Percentiles rank a stretch among this genome's conserved stretches.
Conservation (phyloP, 331 rosid genomes). For the Malus hybrid region DNA sequence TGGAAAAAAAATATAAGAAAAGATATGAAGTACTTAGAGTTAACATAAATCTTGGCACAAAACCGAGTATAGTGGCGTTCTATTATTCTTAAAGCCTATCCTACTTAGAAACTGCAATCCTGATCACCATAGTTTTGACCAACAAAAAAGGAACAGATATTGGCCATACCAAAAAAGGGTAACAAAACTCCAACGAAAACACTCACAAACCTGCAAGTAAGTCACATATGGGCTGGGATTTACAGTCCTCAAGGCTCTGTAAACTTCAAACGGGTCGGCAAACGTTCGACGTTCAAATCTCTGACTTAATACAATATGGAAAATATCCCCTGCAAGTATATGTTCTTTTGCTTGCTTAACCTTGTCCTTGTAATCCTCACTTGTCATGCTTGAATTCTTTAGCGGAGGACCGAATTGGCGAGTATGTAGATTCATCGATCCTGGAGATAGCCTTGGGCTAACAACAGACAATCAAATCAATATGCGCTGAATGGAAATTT, state of each 20-base stretch:
- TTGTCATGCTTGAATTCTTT: constrained; percentile 62
- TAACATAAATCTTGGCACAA: fast-evolving
- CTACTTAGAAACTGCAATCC: background rate
- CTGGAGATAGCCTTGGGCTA: constrained; percentile 74
- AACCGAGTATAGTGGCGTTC: fast-evolving
- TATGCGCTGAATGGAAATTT: background rate
- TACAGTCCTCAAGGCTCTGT: constrained; percentile 78
- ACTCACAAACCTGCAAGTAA: constrained; percentile 55
- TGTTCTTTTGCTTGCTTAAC: constrained; percentile 58
- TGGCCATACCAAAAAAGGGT: background rate
- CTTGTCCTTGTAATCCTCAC: constrained; percentile 56
- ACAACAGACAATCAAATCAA: constrained; percentile 24
- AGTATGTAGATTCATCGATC: constrained; percentile 48
- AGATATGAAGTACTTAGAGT: too few relatives aligned
- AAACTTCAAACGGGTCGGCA: constrained; percentile 83
- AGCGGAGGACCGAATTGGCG: constrained; percentile 50
- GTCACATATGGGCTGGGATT: constrained; percentile 89
- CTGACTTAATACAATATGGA: constrained; percentile 79
- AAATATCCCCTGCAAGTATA: constrained; percentile 25
- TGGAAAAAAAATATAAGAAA: fast-evolving
- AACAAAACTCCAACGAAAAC: background rate
- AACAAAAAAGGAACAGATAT: background rate
- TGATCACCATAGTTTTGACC: too few relatives aligned
- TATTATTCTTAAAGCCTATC: too few relatives aligned
- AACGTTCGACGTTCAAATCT: constrained; percentile 76